These are phyloP conservation scores for Alternaria sp. DNA, from an alignment of 2,329 filamentous ascomycete genomes.

Conservation along the genomic window DNA sequence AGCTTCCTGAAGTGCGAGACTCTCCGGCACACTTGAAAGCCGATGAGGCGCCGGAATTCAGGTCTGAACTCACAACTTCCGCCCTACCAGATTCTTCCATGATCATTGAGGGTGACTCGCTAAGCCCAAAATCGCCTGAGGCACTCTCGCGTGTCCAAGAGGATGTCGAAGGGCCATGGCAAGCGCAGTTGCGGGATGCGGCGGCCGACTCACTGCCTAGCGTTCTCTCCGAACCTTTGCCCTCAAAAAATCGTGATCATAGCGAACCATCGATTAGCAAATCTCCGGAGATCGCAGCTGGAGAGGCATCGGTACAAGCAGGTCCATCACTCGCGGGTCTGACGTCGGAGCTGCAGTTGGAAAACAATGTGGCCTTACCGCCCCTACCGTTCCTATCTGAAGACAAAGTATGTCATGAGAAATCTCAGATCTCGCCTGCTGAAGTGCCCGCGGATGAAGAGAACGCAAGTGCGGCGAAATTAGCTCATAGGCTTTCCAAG, in stretches of 20 bases:
- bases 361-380: background rate
- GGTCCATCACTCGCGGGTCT: too few relatives aligned
- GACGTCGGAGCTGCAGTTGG: background rate
- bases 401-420: background rate
- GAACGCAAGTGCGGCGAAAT: background rate
- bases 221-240: background rate
- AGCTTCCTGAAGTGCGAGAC: background rate
- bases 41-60: accelerated
- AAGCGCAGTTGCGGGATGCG: constrained; percentile 1
- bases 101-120: background rate
- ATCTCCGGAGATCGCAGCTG: background rate
- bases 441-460: background rate
- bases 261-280: background rate
- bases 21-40: background rate
- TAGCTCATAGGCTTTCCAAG: background rate
- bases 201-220: background rate
- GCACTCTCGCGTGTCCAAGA: background rate
- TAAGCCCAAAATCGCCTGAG: background rate
- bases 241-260: background rate
- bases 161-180: background rate
- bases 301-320: background rate
- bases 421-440: too few relatives aligned
- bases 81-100: background rate
- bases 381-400: background rate
- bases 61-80: background rate